Base-by-base conservation (phyloP, 495 filamentous ascomycete species). In the Rusavskia elegans region DNA sequence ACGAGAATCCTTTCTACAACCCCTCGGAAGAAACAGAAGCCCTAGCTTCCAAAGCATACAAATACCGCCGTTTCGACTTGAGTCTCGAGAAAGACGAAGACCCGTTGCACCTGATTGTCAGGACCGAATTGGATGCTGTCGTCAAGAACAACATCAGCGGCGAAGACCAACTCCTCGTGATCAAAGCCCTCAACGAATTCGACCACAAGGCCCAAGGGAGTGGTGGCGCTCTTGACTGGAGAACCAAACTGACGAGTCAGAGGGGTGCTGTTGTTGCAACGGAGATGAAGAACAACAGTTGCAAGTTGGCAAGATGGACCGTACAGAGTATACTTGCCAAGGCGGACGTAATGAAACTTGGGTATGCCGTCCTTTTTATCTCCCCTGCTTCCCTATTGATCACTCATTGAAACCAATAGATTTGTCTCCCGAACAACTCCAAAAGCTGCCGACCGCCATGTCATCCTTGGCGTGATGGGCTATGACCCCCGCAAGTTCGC, bases 251-350 rank as follows among this genome's bases (percentile, higher is more conserved):
- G 46, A 82, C 81, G 51, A 85, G 83, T 55, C 88, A 95, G 72
- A 81, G 92, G 53, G 92, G 92, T 75, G 92, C 92, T 27, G 89
- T 97, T 30, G 84, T 98, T 16, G 92, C 92, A 19, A 98, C 92
- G n/a, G 92, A 92, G 69, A 98, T 98, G 92, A 98, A 98, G 82
- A 98, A 98, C 78, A 98, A 98, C 76, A 85, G 80, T 62, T 90
- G 84, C 79, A 98, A 98, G 74, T 80, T 98, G 51, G 93, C 92
- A 35, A 74, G 92, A 60, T 98, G 92, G 92, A 94, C 92, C 19
- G 85, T 87, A 49, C 92, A 98, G 73, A 83, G 82, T 58, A 95
- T 97, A 61, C 78, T 98, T 40, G 89, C 92, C 62, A 89, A 88
- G 69, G 89, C 92, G 19, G 90, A 97, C 65, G 74, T 83, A 54